phyloP scores from a whole-genome alignment of 2,329 filamentous ascomycete genomes.

The Clonostachys solani region DNA sequence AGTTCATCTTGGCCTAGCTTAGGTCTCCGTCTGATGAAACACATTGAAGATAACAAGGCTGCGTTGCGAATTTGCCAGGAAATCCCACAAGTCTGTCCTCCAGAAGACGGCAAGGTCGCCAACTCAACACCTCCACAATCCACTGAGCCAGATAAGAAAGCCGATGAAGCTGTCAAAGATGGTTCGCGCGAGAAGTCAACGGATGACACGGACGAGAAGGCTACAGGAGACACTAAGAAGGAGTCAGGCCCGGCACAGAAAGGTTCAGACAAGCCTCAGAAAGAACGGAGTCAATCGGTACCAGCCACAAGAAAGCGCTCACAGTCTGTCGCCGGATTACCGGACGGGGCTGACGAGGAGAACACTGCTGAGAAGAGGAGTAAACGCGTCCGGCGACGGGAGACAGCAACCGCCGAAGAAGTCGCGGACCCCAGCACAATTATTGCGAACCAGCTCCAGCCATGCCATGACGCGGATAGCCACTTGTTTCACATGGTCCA shows the following conservation, averaged over 20 bases:
- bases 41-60: constrained; percentile 17
- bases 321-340: constrained; percentile 56
- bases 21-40: constrained; percentile 23
- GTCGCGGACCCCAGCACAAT: constrained; percentile 45
- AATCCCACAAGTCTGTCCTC: constrained; percentile 5
- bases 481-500: constrained; percentile 52
- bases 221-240: neutral
- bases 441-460: constrained; percentile 50
- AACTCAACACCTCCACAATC: too few species aligned
- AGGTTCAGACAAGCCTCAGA: constrained; percentile 10
- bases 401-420: constrained; percentile 51
- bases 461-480: constrained; percentile 51
- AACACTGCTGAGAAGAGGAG: constrained; percentile 55
- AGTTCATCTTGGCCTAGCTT: constrained; percentile 24
- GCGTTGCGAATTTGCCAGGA: constrained; percentile 21
- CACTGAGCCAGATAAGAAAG: neutral
- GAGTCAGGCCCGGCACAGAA: neutral
- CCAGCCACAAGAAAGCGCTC: constrained; percentile 54
- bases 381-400: constrained; percentile 56
- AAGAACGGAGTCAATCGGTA: constrained; percentile 29
- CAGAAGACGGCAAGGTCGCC: too few species aligned
- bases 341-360: constrained; percentile 53
- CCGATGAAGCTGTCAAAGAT: constrained; percentile 4
- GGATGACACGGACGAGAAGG: constrained; percentile 3
- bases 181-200: neutral